Evolutionary conservation across 768 basidiomycete species (phyloP), one percentile per base, ranked within the genome.

Genomic region (Boletus tylopilopsis): DNA sequence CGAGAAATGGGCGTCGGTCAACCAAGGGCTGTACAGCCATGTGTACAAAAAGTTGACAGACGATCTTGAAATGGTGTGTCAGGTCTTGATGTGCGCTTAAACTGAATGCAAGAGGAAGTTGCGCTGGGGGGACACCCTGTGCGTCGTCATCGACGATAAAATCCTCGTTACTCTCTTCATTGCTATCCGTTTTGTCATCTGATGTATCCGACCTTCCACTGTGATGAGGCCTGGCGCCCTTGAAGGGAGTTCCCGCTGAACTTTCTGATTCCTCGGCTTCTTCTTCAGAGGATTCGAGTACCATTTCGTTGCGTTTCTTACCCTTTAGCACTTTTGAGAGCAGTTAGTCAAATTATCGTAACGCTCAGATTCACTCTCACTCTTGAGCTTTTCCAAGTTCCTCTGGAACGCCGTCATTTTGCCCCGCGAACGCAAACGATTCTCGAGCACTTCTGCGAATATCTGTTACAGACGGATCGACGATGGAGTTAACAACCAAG

Each of bases 21-120:
- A 64, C 66, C 16, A 73, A 64, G 6, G 79, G 73, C 27, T 73
- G 79, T 25, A 90, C 82, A 32, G 87, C 86, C 35, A 94, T 71
- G 56, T 93, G 84, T 12, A 93, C 87, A 55, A 93, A 88, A 24
- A 93, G 78, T 61, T 95, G 92, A 56, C 90, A 92, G 37, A 93
- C 76, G 33, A 87, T 84, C 69, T 92, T 93, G 78, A 92, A 91
- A 53, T 92, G 87, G 54, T 86, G 79, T 13, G 78, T 71, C 18
- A 87, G 72, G 58, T 90, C 86, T 62, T 91, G 82, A 62, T 87
- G 84, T 2, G 83, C 75, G 47, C 78, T 78, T 82, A 88, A 83
- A 66, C 89, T 92, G 69, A 90, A 95, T 58, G 85, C 80, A 44
- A 75, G 73, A 9, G 90, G 90, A n/a, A 91, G 73, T 30, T 75